Evolutionary conservation across 345 rosid species (phyloP), one percentile per base, ranked within the genome.

Genomic region (Syzygium jambos): DNA sequence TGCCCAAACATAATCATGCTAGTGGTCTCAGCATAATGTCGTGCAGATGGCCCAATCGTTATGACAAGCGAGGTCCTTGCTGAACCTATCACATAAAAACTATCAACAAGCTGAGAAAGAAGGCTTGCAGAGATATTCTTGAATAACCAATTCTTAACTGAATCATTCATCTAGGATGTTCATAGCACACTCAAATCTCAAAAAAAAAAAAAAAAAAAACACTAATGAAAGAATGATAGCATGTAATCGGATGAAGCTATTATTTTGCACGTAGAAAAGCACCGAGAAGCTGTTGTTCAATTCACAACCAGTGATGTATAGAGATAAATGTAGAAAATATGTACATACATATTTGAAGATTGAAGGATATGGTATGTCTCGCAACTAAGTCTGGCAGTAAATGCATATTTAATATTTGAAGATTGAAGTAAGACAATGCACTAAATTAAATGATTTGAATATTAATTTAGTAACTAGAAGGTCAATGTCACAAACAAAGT

Each of bases 1-100:
- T 96, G 99, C 84, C 98, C 99, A 88, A 97, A 97, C 98, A 93
- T 93, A 65, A 97, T 93, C 68, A 98, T 97, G 91, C 99, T 94
- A 63, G 95, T 93, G 91, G 98, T 97, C 94, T 97, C 99, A 85
- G 95, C 97, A 87, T 90, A 96, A 90, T 94, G 93, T 52, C 95
- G 93, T 87, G 93, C 93, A 87, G 98, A 97, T 87, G 98, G 96
- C 78, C 98, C 99, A 87, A 95, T 93, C 43, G 97, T 96, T 93
- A 95, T 91, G 84, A 97, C 94, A 52, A 97, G 96, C 9, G 99
- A 97, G 57, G 98, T 97, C 95, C 97, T 94, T 19, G 99, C 98
- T 55, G 98, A 94, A 88, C 99, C 98, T 96, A 86, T 89, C 65
- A 85, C 83, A 85, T 91, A 84, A 90, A 56, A 87, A 85, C 90